Evolutionary conservation across 129 eudicot genomes (phyloP), one percentile per base, ranked within the genome.

Genomic region (Flaveria sonorensis): DNA sequence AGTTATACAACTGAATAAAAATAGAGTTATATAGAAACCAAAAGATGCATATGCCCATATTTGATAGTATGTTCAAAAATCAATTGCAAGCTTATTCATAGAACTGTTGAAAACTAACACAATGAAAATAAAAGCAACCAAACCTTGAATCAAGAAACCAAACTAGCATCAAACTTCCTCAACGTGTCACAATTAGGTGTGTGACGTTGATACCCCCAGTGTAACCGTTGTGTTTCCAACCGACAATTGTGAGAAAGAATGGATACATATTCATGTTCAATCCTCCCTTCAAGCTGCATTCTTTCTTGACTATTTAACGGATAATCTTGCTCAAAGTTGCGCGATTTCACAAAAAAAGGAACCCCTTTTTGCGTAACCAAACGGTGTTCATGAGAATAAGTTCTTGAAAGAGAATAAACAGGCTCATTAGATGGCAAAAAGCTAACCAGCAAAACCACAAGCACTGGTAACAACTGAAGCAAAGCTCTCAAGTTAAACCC

Each of bases 341-440:
- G 73, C 0, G 95, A 81, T 23, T 87, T 87, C 66, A 89, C 95
- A 81, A 61, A 92, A 81, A 50, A 89, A 51, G 85, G 80, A 77
- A 92, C 90, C 46, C 95, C 95, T 80, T 85, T 92, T 43, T 68
- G 87, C 0, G 97, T 88, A 51, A 81, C 72, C 53, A 81, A 45
- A 19, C 83, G 77, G 28, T 81, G 51, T 2, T 82, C 86, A 67
- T 89, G 77, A 0, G 82, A 77, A 51, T 89, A 80, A 9, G 85
- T 59, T 71, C 81, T 82, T 10, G 83, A 59, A 61, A 92, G 92
- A 0, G 92, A 85, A 50, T 87, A 92, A 62, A 83, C 19, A 0
- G 97, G 97, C 73, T 88, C 90, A 6, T 87, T 75, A 1, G 97
- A 88, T 0, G 97, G 88, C 64, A 87, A 67, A 68, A 91, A 79